Percentiles rank a stretch among this genome's conserved stretches.
These are phyloP conservation scores for Angomonas desouzai DNA, from an alignment of 208 protist genomes.

Conservation along the genomic window DNA sequence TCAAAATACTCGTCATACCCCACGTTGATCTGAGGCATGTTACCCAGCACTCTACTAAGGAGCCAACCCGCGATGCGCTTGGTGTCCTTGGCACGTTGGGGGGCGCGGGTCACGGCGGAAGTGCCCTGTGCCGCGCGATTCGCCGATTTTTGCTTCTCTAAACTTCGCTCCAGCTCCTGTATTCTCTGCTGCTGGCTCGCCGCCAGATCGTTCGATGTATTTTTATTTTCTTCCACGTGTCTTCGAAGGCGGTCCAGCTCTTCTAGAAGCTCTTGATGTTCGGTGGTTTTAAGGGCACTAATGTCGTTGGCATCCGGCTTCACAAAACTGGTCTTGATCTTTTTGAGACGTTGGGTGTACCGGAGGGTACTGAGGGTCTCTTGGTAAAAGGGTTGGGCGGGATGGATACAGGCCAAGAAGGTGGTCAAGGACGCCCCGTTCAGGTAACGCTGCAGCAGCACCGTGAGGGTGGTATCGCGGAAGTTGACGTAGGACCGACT, in stretches of 20 bases:
- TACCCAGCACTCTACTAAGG: conserved; percentile 64
- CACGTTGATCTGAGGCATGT: conserved; percentile 67
- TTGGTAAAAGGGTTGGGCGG: conserved; percentile 38
- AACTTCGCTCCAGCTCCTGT: conserved; percentile 30
- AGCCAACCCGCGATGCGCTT: conserved; percentile 80
- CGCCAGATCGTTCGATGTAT: conserved; percentile 20
- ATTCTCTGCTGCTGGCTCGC: conserved; percentile 38
- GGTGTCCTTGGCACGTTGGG: conserved; percentile 50
- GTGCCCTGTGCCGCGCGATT: neutral
- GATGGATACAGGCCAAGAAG: conserved; percentile 88
- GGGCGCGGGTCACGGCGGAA: neutral
- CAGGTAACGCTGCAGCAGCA: conserved; percentile 86
- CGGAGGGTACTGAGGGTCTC: conserved; percentile 86
- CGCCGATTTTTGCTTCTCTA: conserved; percentile 16
- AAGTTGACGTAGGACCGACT: conserved; percentile 76
- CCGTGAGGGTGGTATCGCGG: conserved; percentile 81
- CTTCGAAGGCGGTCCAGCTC: conserved; percentile 56
- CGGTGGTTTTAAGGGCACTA: conserved; percentile 23
- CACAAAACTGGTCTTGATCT: conserved; percentile 53
- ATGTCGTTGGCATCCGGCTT: conserved; percentile 30
- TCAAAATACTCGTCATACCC: conserved; percentile 89
- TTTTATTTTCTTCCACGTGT: conserved; percentile 33
- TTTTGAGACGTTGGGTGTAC: conserved; percentile 80
- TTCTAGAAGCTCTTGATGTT: conserved; percentile 49
- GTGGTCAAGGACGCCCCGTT: conserved; percentile 73